Base-by-base conservation (phyloP, 495 filamentous ascomycete species). In the Copromyces sp. region DNA sequence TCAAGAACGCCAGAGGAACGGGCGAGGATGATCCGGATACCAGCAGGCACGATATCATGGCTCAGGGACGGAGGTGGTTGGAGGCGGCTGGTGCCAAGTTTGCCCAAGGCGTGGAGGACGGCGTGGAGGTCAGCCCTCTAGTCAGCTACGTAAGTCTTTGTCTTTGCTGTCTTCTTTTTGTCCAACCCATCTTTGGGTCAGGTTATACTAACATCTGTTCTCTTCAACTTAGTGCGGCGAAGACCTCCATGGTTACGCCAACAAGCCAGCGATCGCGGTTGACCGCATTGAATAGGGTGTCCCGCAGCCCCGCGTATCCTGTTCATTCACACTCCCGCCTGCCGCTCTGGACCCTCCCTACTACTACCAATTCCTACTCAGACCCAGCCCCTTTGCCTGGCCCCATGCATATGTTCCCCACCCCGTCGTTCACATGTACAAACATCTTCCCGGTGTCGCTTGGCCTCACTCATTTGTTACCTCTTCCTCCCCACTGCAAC, bases 1-100 rank as follows among this genome's bases (percentile, higher is more conserved):
- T 99, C 74, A 99, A 99, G 90, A 99, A 99, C 75, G 96, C 93
- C 32, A 87, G 86, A 75, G 94, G 94, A 32, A 94, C 94, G 14
- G 92, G 92, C 24, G 91, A 98, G 84, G 95, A 99, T 80, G 93
- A 97, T 80, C 93, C 93, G 3, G 93, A 97, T 76, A 99, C 95
- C 59, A 95, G 92, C 83, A 92, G 89, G 77, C 85, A 84, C 59
- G 94, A 98, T 81, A 97, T 98, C 78, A 89, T 97, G 87, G 84
- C 86, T 38, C 96, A 98, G 82, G 95, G 95, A 16, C 87, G 87
- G 80, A 88, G 91, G 73, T 98, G 95, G 94, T 81, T 92, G 69
- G 83, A 95, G 78, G 89, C 87, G 47, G 93, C 89, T 20, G 96
- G 95, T 53, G 94, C 87, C 40, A 87, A 84, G 9, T 89, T 98